Conservation (phyloP, 495 filamentous ascomycete species). For the Hyaloscypha finlandica region DNA sequence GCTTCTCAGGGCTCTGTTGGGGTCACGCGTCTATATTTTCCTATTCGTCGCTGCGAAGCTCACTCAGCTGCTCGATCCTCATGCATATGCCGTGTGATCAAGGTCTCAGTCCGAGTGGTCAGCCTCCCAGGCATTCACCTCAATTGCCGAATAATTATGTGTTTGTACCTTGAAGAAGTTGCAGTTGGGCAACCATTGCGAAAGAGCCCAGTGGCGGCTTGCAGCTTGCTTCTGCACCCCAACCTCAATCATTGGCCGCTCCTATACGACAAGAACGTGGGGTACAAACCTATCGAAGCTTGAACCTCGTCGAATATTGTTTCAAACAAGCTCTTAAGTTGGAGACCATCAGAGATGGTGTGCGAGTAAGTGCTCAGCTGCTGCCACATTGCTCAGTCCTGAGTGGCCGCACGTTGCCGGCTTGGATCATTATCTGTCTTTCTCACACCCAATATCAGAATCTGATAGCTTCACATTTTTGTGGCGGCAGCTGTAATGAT, state of each 20-base stretch:
- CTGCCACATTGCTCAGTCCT: constrained; percentile 26
- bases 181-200: constrained; percentile 15
- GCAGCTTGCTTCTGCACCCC: not conserved
- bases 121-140: not conserved
- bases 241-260: constrained; percentile 9
- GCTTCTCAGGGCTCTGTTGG: not conserved
- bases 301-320: constrained; percentile 9
- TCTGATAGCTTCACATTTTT: constrained; percentile 5
- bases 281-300: constrained; percentile 3
- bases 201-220: constrained; percentile 16
- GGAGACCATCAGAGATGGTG: constrained; percentile 16
- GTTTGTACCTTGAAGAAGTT: constrained; percentile 22
- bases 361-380: constrained; percentile 21
- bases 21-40: not conserved
- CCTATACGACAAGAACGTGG: constrained; percentile 3
- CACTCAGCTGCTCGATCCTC: not conserved
- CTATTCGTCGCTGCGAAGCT: not conserved
- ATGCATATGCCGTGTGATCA: constrained; percentile 13
- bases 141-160: constrained; percentile 22
- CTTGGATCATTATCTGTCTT: not conserved
- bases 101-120: constrained; percentile 19
- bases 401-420: constrained; percentile 8
- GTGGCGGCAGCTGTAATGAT: constrained; percentile 15
- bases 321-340: constrained; percentile 20
- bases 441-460: constrained; percentile 4